Conservation (phyloP, 2,329 filamentous ascomycete species). For the Colletotrichum spinosum region DNA sequence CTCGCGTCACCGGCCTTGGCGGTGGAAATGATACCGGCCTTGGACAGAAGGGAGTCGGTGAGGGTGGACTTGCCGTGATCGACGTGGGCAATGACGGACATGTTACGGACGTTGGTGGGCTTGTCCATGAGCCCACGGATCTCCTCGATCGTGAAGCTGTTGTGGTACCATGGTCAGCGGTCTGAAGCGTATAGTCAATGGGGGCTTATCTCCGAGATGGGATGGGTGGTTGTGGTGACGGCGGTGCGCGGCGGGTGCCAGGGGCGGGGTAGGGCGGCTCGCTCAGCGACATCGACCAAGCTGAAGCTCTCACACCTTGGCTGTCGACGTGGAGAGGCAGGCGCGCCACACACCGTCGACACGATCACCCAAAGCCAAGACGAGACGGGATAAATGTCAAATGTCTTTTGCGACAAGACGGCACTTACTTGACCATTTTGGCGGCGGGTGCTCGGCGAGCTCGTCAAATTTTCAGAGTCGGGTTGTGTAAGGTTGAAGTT, state of each 20-base stretch:
- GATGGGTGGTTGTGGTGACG: conserved; percentile 15
- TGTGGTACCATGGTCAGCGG: conserved; percentile 66
- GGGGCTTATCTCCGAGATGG: conserved; percentile 51
- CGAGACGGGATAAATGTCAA: no score
- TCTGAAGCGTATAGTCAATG: conserved; percentile 3
- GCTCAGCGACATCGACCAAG: conserved; percentile 8
- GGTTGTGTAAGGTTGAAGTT: conserved; percentile 46
- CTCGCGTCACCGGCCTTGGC: conserved; percentile 96
- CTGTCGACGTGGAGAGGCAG: no score
- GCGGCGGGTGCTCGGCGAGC: conserved; percentile 74
- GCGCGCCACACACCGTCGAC: background rate
- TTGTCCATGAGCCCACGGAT: conserved; percentile 84
- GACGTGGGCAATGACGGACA: conserved; percentile 99
- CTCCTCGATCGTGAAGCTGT: conserved; percentile 98
- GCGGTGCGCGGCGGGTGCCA: background rate
- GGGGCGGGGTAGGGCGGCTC: conserved; percentile 26
- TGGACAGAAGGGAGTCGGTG: conserved; percentile 98
- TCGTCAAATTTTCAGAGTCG: conserved; percentile 47
- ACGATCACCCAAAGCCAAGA: background rate
- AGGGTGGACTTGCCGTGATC: conserved; percentile 99
- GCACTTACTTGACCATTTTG: conserved; percentile 99
- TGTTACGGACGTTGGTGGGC: conserved; percentile 86
- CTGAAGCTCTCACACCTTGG: conserved; percentile 8
- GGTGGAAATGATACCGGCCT: conserved; percentile 99
- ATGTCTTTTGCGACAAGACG: background rate